Base-by-base conservation (phyloP, 169 alveolate species). In the Eimeria brunetti region DNA sequence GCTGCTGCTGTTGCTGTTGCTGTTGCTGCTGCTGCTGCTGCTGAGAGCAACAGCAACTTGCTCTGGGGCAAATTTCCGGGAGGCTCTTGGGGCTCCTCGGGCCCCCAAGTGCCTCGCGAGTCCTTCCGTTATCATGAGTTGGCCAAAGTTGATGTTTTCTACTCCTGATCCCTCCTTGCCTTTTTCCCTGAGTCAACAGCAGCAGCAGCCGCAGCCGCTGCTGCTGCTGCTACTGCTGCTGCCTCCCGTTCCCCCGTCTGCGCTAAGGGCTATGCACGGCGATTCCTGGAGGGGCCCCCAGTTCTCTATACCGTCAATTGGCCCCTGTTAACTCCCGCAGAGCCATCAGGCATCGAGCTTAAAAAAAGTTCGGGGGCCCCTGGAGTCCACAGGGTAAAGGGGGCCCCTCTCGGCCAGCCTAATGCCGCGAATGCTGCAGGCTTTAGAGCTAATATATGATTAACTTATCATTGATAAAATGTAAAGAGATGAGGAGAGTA, bases 71-170 rank as follows among this genome's bases (percentile, higher is more conserved):
- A 78, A 11, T 18, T 46, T 49, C 64, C 64, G 88, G 8, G 62
- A 1, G 88, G 41, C 46, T 78, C 64, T 78, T 41, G 88, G 88
- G 88, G 88, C 67, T 27, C 64, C 88, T 12, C 46, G 90, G 90
- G 71, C 90, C 90, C 73, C 90, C 90, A 56, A 83, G 12, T n/a
- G 71, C 30, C 90, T 33, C 75, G 33, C 2, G 20, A 36, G 75
- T 33, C 8, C 44, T 6, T 83, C 71, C 62, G 58, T 49, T 6
- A 46, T 46, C 88, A 78, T 78, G 88, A 46, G 46, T 20, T 46
- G 41, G n/a, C n/a, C 81, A 71, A 30, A 27, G 49, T 4, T 71
- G 51, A 51, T 0, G 33, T 36, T 71, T 20, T 33, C 49, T 12
- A 8, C 75, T 71, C 18, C 81, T 1, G 30, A 5, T 36, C 9